phyloP scores from a whole-genome alignment of 345 rosid genomes.

The Salix suchowensis region DNA sequence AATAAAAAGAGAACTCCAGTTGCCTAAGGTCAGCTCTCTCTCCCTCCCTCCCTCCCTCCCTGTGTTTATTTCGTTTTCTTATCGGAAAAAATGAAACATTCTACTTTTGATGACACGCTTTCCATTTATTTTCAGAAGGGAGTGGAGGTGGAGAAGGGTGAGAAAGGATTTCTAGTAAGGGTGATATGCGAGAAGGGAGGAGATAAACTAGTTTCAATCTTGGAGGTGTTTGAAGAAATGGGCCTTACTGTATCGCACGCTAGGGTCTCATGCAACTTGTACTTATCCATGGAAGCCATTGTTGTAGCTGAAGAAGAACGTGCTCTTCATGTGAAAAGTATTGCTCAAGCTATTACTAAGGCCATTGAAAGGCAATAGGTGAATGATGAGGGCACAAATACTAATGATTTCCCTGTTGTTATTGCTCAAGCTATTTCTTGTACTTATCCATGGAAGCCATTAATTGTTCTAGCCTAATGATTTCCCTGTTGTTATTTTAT shows the following conservation, averaged over 20 bases:
- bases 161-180: constrained; percentile 39
- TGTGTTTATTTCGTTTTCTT: not conserved
- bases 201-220: constrained; percentile 43
- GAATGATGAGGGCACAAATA: not conserved
- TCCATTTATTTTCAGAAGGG: constrained; percentile 25
- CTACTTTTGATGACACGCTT: not conserved
- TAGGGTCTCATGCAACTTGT: constrained; percentile 40
- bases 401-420: not conserved
- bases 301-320: constrained; percentile 43
- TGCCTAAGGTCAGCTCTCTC: constrained; percentile 44
- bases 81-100: not conserved
- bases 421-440: not conserved
- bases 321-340: constrained; percentile 27
- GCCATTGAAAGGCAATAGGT: constrained; percentile 37
- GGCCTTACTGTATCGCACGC: constrained; percentile 56
- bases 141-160: constrained; percentile 61
- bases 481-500: not conserved
- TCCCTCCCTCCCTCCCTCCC: not conserved
- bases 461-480: not conserved
- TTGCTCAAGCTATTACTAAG: constrained; percentile 40
- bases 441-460: too few relatives aligned
- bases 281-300: constrained; percentile 68
- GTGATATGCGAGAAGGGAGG: constrained; percentile 45
- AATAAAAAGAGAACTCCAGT: constrained; percentile 25
- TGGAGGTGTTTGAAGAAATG: constrained; percentile 71